Evolutionary conservation across 768 basidiomycete genomes (phyloP), one percentile per base, ranked within the genome.

Genomic region (Termitomyces sp.): DNA sequence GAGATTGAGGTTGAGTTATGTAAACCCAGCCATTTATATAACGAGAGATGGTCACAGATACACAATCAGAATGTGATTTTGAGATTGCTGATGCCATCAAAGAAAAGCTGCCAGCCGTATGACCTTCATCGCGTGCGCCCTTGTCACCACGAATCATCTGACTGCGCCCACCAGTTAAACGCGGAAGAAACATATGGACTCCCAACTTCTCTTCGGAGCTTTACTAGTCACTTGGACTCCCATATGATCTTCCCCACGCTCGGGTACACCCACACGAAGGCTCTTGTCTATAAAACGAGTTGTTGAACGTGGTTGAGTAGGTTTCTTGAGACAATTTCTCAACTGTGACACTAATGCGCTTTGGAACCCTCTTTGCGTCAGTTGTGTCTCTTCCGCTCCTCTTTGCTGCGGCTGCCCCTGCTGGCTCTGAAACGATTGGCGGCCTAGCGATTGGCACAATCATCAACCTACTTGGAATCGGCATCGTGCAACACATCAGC

Each of bases 401-500:
- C 33, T 68, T 62, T 46, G 73, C 69, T n/a, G 50, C 60, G 7
- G 73, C 69, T 22, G 56, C 67, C 18, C 69, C 67, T 0, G 55
- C 66, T 1, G 59, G 68, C 15, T 59, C 56, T 22, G 61, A 66
- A 8, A 65, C 68, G 22, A 57, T 71, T 20, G 67, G 61, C 7
- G 68, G 66, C 33, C 33, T 70, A 55, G 49, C 60, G 36, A 69
- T 77, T 62, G 77, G 76, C 22, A 70, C 76, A 36, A 72, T 81
- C 64, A 75, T 80, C 60, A 76, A 79, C 61, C 64, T 71, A 4
- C 62, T 81, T n/a, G 68, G 72, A 16, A 55, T 81, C 35, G 78
- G 78, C 28, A 69, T 81, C 38, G 78, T 81, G 49, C 71, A 69
- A 49, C 59, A 74, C 44, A 75, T 81, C 62, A 75, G 75, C 60